These are phyloP conservation scores for bread wheat (Triticum aestivum) DNA, from an alignment of 176 grass and related monocot species.

Conservation along the genomic window IWGSC_CS_RefSeq_v2.1 NC_057800.1:79760717-79761216, in stretches of 20 bases:
- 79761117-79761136: neutral
- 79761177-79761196: neutral
- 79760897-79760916: conserved; percentile 93
- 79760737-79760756: conserved; percentile 79
- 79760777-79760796: neutral
- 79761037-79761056: neutral
- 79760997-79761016: conserved; percentile 12
- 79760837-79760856: neutral
- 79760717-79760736: conserved; percentile 64
- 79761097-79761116: neutral
- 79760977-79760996: conserved; percentile 47
- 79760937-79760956: conserved; percentile 71
- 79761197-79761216: neutral
- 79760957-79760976: conserved; percentile 64
- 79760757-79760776: conserved; percentile 7
- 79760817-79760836: neutral
- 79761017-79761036: neutral
- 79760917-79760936: conserved; percentile 78
- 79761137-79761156: neutral
- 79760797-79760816: neutral
- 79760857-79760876: conserved; percentile 8
- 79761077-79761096: neutral
- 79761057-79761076: neutral
- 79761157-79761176: neutral
- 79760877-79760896: conserved; percentile 25